These are phyloP conservation scores for Pneumocystis canis DNA, from an alignment of 1,139 yeast genomes.

Conservation along the genomic window DNA sequence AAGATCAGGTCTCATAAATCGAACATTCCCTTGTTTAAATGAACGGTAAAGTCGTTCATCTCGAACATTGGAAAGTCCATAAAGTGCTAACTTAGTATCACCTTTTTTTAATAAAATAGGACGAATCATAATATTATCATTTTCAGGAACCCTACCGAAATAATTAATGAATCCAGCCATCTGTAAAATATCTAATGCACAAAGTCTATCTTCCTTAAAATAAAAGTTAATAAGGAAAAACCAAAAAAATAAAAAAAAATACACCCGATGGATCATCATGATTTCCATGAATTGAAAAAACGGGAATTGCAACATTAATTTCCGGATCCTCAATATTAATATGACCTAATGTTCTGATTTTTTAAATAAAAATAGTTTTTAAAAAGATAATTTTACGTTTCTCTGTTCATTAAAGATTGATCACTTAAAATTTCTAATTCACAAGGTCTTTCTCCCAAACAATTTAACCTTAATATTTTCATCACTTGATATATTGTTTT, in stretches of 20 bases:
- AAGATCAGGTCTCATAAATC: constrained; percentile 55
- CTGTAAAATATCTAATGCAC: constrained; percentile 74
- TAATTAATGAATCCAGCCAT: constrained; percentile 77
- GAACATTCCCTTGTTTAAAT: constrained; percentile 66
- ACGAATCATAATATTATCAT: constrained; percentile 57
- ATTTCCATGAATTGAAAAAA: constrained; percentile 87
- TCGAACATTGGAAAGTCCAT: constrained; percentile 76
- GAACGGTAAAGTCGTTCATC: constrained; percentile 79
- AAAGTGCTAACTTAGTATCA: constrained; percentile 61
- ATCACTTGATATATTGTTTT: constrained; percentile 77
- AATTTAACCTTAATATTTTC: constrained; percentile 50
- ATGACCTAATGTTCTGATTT: constrained; percentile 31
- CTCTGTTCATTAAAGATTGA: constrained; percentile 45
- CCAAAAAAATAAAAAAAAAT: constrained; percentile 5
- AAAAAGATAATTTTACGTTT: constrained; percentile 26
- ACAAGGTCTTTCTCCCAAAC: constrained; percentile 80
- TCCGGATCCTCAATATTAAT: constrained; percentile 87
- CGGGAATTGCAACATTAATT: constrained; percentile 76
- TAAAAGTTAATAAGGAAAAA: not conserved
- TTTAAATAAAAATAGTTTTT: constrained; percentile 12
- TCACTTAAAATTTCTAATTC: constrained; percentile 75
- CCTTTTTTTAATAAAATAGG: constrained; percentile 81
- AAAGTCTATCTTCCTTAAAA: constrained; percentile 41
- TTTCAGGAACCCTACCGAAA: constrained; percentile 69
- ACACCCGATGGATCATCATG: constrained; percentile 94